phyloP scores from a whole-genome alignment of 805 yeast genomes.

The Groenewaldozyma salmanticensis region DNA sequence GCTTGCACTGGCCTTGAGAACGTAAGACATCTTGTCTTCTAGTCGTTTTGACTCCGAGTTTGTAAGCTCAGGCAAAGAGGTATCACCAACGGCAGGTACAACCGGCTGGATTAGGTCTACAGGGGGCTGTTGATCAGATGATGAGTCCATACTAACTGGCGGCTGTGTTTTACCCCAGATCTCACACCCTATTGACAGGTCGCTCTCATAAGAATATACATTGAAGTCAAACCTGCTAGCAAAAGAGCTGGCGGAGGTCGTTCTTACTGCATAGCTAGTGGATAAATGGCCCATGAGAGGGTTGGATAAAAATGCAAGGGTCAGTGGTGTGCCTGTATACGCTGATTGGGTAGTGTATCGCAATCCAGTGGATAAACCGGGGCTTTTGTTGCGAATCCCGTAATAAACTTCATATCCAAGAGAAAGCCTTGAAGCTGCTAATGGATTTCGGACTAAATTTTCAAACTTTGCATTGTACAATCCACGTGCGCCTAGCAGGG shows the following conservation, averaged over 20 bases:
- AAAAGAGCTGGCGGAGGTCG: conserved; percentile 60
- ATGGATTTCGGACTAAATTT: conserved; percentile 10
- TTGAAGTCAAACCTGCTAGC: conserved; percentile 85
- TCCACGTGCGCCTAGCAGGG: conserved; percentile 70
- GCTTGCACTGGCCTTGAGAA: conserved; percentile 64
- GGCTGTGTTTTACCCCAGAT: conserved; percentile 43
- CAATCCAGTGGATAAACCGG: conserved; percentile 78
- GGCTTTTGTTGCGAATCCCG: conserved; percentile 73
- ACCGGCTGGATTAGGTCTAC: neutral
- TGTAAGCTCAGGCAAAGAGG: neutral
- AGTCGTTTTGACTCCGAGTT: neutral
- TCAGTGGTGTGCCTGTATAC: conserved; percentile 79
- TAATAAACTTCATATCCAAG: conserved; percentile 86
- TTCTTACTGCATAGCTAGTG: conserved; percentile 77
- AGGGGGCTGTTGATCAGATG: neutral
- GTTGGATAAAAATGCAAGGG: conserved; percentile 77
- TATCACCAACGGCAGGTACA: neutral
- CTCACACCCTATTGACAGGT: conserved; percentile 79
- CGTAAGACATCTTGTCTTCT: conserved; percentile 27
- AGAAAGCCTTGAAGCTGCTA: conserved; percentile 43
- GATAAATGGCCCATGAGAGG: conserved; percentile 87
- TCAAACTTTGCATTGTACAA: conserved; percentile 53
- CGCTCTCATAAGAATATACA: conserved; percentile 80
- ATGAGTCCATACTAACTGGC: neutral
- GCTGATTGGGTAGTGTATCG: conserved; percentile 80